A percentile compares a stretch with the other conserved stretches of the same genome.
Conservation (phyloP, 2,329 filamentous ascomycete species). For the Microsporum ferrugineum region DNA sequence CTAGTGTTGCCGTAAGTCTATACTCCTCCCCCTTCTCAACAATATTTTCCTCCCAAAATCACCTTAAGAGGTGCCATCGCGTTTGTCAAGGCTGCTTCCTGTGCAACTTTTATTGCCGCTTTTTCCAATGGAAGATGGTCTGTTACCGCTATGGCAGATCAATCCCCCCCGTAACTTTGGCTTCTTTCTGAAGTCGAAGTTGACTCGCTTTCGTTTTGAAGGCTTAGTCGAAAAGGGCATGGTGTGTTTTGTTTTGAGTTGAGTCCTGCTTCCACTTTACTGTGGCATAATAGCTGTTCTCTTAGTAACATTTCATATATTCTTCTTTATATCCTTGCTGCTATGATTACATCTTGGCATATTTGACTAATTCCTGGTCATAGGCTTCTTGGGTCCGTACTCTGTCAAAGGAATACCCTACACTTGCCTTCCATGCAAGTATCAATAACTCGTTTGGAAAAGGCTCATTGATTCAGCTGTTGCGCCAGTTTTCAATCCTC, state of each 20-base stretch:
- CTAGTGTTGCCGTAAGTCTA: constrained; percentile 80
- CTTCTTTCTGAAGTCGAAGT: constrained; percentile 52
- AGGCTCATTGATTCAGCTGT: constrained; percentile 79
- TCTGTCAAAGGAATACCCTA: constrained; percentile 84
- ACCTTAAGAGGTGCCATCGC: constrained; percentile 42
- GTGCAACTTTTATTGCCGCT: constrained; percentile 8
- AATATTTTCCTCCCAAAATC: background rate
- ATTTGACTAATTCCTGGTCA: constrained; percentile 22
- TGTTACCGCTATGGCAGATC: constrained; percentile 99
- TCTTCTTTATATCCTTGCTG: constrained; percentile 17
- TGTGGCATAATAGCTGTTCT: constrained; percentile 61
- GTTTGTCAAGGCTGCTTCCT: constrained; percentile 77
- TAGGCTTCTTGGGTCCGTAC: constrained; percentile 87
- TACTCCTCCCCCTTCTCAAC: constrained; percentile 11
- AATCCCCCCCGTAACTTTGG: constrained; percentile 59
- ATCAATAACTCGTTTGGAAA: constrained; percentile 97
- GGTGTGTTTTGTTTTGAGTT: constrained; percentile 93
- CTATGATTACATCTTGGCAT: constrained; percentile 14
- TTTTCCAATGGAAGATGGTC: constrained; percentile 60
- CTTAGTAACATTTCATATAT: constrained; percentile 99
- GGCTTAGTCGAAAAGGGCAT: constrained; percentile 59
- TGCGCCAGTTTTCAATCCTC: constrained; percentile 83
- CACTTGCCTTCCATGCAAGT: constrained; percentile 84
- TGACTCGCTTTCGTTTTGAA: constrained; percentile 83
- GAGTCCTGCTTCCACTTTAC: constrained; percentile 62